phyloP scores from a whole-genome alignment of 805 yeast species.

The Wickerhamiella slavikovae region DNA sequence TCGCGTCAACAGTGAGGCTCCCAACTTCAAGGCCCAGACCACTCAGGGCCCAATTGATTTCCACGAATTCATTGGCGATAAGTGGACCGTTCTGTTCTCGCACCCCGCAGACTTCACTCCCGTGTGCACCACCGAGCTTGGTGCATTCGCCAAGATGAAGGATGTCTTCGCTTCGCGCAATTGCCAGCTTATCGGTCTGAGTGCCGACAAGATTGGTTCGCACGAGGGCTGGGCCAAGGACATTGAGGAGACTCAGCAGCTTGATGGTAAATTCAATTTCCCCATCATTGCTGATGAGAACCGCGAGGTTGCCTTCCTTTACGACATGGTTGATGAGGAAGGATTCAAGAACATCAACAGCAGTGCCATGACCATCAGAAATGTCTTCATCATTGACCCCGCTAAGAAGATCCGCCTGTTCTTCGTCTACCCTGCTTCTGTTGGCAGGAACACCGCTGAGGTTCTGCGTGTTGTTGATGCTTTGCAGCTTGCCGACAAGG shows the following conservation, averaged over 20 bases:
- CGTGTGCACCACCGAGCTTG: conserved; percentile 89
- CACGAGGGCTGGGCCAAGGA: conserved; percentile 81
- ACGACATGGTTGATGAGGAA: conserved; percentile 76
- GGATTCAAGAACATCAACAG: conserved; percentile 61
- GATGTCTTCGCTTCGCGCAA: conserved; percentile 73
- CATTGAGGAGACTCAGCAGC: conserved; percentile 59
- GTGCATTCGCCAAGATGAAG: conserved; percentile 78
- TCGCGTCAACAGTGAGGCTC: conserved; percentile 75
- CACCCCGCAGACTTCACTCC: conserved; percentile 97
- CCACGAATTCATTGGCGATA: conserved; percentile 70
- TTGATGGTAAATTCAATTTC: conserved; percentile 53
- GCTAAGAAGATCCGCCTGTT: conserved; percentile 69
- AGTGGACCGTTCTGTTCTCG: conserved; percentile 77
- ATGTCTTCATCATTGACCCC: conserved; percentile 84
- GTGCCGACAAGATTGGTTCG: conserved; percentile 63
- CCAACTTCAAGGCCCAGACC: conserved; percentile 68
- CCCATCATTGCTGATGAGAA: conserved; percentile 81
- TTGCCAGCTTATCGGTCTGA: conserved; percentile 74
- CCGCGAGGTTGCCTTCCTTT: conserved; percentile 65
- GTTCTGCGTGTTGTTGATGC: conserved; percentile 81
- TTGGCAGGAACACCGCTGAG: conserved; percentile 87
- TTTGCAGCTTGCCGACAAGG: conserved; percentile 51
- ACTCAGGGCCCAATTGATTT: conserved; percentile 69
- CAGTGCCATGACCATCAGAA: conserved; percentile 70
- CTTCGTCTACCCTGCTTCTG: conserved; percentile 79